These are phyloP conservation scores for Cyclotella baltica DNA, from an alignment of 108 stramenopile species.

Conservation along the genomic window DNA sequence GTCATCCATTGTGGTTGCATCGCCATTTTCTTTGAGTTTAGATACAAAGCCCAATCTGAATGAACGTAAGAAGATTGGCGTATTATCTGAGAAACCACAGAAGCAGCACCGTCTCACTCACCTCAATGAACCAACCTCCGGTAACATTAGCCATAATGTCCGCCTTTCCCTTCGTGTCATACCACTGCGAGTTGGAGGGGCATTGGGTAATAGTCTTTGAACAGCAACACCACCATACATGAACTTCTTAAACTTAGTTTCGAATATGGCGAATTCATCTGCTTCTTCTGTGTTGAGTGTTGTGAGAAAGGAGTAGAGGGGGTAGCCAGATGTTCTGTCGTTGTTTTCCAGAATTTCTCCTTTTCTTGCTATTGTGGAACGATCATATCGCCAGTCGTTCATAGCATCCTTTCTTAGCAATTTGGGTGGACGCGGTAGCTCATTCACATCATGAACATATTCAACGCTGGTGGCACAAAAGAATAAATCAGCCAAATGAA, in stretches of 20 bases:
- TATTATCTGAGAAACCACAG: too few species aligned
- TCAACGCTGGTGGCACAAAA: slow-evolving; percentile 52
- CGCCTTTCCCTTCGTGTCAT: slow-evolving; percentile 67
- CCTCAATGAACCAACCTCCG: slow-evolving; percentile 70
- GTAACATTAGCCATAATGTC: slow-evolving; percentile 84
- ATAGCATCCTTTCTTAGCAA: slow-evolving; percentile 60
- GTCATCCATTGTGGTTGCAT: slow-evolving; percentile 41
- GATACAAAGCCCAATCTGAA: slow-evolving; percentile 82
- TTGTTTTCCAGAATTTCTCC: slow-evolving; percentile 44
- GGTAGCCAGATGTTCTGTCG: slow-evolving; percentile 32
- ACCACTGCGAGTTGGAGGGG: slow-evolving; percentile 39
- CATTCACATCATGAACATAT: slow-evolving; percentile 74
- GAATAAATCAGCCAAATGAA: background rate
- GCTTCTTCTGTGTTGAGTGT: slow-evolving; percentile 57
- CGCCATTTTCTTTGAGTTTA: slow-evolving; percentile 53
- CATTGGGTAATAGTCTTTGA: slow-evolving; percentile 64
- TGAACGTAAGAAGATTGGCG: too few species aligned
- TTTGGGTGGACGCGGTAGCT: slow-evolving; percentile 71
- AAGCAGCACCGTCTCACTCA: too few species aligned
- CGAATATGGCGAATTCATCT: slow-evolving; percentile 61
- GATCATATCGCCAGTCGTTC: slow-evolving; percentile 63
- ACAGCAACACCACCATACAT: slow-evolving; percentile 85
- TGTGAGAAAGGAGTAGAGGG: slow-evolving; percentile 45
- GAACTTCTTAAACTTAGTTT: slow-evolving; percentile 79
- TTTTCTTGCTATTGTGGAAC: slow-evolving; percentile 33